These are phyloP conservation scores for Apiotrichum mycotoxinovorans DNA, from an alignment of 1,284 basidiomycete genomes.

Conservation along the genomic window DNA sequence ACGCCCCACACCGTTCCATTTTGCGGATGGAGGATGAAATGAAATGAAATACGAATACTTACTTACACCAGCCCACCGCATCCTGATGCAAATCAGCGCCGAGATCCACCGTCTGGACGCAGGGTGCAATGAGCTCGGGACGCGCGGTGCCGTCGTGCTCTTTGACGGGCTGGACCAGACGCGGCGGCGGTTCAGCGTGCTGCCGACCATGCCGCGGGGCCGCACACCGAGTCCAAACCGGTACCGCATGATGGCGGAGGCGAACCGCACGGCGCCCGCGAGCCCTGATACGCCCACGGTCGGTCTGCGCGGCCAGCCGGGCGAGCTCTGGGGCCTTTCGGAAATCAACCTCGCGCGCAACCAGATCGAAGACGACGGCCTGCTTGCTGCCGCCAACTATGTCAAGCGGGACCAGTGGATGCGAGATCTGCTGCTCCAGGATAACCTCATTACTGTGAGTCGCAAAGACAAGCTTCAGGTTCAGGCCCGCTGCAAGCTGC, in stretches of 20 bases:
- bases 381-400: conserved; percentile 11
- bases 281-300: neutral
- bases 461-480: no score
- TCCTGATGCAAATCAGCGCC: conserved; percentile 26
- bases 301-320: neutral
- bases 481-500: no score
- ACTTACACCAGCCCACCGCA: conserved; percentile 32
- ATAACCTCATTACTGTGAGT: conserved; percentile 38
- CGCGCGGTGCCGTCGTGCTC: conserved; percentile 33
- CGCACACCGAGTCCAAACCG: conserved; percentile 6
- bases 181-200: conserved; percentile 17
- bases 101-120: conserved; percentile 39
- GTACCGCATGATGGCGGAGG: neutral
- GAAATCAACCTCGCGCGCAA: conserved; percentile 41
- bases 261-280: neutral
- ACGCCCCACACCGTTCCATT: no score
- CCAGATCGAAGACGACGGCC: conserved; percentile 13
- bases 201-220: neutral
- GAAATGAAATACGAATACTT: no score
- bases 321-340: conserved; percentile 34
- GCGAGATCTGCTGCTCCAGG: conserved; percentile 31
- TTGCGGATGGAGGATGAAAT: no score
- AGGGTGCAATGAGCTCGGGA: conserved; percentile 40
- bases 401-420: conserved; percentile 31
- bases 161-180: conserved; percentile 32